phyloP scores from a whole-genome alignment of 371 early-diverging fungal genomes.

The Batrachochytrium dendrobatidis region DNA sequence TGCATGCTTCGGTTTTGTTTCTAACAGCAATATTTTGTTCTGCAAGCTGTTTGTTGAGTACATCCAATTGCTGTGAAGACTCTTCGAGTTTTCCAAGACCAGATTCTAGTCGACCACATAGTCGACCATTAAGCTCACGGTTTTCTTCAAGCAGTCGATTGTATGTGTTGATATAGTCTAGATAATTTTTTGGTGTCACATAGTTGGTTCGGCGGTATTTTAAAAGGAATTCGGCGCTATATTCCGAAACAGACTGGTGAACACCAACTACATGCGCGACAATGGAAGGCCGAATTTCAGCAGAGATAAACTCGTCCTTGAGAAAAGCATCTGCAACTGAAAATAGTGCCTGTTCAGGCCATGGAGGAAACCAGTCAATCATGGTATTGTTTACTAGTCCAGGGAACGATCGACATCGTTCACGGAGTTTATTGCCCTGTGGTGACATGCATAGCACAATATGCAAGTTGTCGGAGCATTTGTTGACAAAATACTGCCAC shows the following conservation, averaged over 20 bases:
- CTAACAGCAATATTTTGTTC: constrained; percentile 53
- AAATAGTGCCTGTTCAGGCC: constrained; percentile 54
- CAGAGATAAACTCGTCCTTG: constrained; percentile 32
- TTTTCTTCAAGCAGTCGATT: constrained; percentile 46
- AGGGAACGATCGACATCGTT: constrained; percentile 52
- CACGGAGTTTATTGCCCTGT: constrained; percentile 52
- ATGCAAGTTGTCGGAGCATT: constrained; percentile 49
- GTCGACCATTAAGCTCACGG: constrained; percentile 40
- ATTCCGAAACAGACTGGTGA: constrained; percentile 42
- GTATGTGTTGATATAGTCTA: constrained; percentile 52
- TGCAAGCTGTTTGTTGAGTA: constrained; percentile 47
- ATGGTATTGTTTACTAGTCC: constrained; percentile 55
- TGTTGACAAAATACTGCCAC: constrained; percentile 51
- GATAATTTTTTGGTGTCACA: constrained; percentile 54
- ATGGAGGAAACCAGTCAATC: constrained; percentile 57
- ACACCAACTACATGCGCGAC: constrained; percentile 53
- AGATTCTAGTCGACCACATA: constrained; percentile 45
- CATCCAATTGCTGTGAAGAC: constrained; percentile 47
- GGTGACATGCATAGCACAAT: constrained; percentile 55
- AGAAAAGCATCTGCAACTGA: constrained; percentile 52
- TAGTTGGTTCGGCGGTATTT: constrained; percentile 50
- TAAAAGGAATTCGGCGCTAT: constrained; percentile 40
- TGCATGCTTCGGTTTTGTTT: constrained; percentile 53
- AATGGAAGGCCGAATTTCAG: constrained; percentile 33
- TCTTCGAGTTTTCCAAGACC: constrained; percentile 52